Evolutionary conservation across 2,329 filamentous ascomycete species (phyloP).

Genomic region (Neonectria sp.): DNA sequence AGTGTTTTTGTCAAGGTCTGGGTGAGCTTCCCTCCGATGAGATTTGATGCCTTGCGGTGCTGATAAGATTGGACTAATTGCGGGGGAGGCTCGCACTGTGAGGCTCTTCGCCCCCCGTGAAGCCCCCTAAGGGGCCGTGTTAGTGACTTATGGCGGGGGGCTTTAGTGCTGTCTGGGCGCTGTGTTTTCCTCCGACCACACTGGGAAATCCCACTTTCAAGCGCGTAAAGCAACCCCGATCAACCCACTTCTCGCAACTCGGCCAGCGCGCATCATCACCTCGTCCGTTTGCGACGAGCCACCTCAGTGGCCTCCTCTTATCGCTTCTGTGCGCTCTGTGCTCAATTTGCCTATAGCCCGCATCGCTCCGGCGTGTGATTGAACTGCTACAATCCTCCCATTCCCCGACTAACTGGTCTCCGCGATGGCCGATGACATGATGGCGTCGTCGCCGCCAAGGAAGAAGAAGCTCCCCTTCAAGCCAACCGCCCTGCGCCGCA

Average conservation of each 20-base stretch:
- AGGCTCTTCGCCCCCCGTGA: constrained; percentile 20
- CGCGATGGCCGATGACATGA: constrained; percentile 50
- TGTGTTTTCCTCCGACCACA: constrained; percentile 25
- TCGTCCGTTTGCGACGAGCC: constrained; percentile 9
- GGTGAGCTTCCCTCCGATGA: constrained; percentile 13
- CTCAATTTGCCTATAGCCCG: background rate
- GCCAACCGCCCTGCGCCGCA: constrained; percentile 60
- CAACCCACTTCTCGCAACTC: constrained; percentile 10
- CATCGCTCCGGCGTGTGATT: background rate
- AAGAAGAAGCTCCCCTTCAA: constrained; percentile 66
- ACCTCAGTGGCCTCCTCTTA: background rate
- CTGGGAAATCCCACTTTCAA: constrained; percentile 21
- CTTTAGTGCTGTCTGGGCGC: constrained; percentile 35
- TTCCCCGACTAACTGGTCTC: constrained; percentile 7
- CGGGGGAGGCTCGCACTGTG: constrained; percentile 44
- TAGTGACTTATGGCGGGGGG: constrained; percentile 35
- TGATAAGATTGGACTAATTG: constrained; percentile 40
- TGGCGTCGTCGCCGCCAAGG: constrained; percentile 48
- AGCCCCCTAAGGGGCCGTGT: constrained; percentile 38
- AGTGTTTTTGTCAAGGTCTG: constrained; percentile 37
- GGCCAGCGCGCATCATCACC: background rate
- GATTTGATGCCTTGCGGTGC: constrained; percentile 41
- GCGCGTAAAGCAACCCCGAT: constrained; percentile 40
- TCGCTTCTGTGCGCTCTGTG: background rate
- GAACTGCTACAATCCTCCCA: constrained; percentile 26